A percentile compares a stretch with the other conserved stretches of the same genome.
Evolutionary conservation across 768 basidiomycete genomes (phyloP).

Genomic region (Auricularia cornea): DNA sequence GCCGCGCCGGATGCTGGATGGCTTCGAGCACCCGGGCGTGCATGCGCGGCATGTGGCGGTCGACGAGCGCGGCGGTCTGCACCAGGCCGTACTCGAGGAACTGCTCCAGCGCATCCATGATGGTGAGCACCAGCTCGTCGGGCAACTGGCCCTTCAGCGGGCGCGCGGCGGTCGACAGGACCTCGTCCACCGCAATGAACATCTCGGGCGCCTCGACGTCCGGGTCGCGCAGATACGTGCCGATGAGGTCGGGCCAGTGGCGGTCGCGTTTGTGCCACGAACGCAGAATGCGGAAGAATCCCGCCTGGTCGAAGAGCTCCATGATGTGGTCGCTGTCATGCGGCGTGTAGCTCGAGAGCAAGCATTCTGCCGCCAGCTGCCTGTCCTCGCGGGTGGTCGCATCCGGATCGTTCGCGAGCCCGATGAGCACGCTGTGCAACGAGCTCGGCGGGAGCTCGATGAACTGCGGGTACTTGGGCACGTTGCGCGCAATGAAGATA

Average conservation of each 20-base stretch:
- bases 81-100: conserved; percentile 55
- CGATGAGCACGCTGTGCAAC: conserved; percentile 67
- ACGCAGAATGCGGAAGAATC: conserved; percentile 87
- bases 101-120: conserved; percentile 53
- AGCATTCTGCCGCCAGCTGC: conserved; percentile 88
- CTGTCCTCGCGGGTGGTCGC: conserved; percentile 81
- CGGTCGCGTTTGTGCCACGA: conserved; percentile 68
- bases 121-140: conserved; percentile 42
- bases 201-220: conserved; percentile 50
- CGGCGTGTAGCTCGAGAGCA: conserved; percentile 86
- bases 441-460: conserved; percentile 57
- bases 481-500: conserved; percentile 93
- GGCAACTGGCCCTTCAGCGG: conserved; percentile 45
- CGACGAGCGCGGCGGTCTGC: conserved; percentile 64
- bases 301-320: conserved; percentile 64
- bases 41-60: conserved; percentile 54
- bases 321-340: conserved; percentile 63
- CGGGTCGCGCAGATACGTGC: conserved; percentile 68
- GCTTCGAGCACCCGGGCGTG: conserved; percentile 57
- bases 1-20: conserved; percentile 38
- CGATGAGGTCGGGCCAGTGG: conserved; percentile 66
- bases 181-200: conserved; percentile 58
- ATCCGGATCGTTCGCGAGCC: conserved; percentile 69
- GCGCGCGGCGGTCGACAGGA: conserved; percentile 40
- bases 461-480: conserved; percentile 93